Conservation (phyloP, 148 eudicot species). For the Arctostaphylos glauca region DNA sequence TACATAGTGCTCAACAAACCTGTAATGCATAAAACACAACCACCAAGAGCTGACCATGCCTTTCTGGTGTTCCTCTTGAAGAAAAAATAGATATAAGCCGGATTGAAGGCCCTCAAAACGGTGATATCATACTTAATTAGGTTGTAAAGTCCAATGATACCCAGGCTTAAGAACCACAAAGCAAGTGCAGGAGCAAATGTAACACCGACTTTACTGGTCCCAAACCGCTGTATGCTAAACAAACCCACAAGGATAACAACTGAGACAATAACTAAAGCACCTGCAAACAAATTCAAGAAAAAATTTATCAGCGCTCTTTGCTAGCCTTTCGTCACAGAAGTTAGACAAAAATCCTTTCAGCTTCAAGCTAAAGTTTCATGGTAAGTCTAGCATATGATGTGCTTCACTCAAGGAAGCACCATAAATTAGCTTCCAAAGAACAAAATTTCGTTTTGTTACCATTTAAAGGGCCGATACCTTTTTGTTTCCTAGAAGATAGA, state of each 20-base stretch:
- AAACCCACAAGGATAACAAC: constrained; percentile 76
- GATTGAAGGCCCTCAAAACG: constrained; percentile 86
- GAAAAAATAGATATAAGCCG: constrained; percentile 74
- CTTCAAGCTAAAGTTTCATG: background rate
- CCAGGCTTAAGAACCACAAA: constrained; percentile 89
- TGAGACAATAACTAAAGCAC: constrained; percentile 69
- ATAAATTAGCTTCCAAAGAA: background rate
- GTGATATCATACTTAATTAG: constrained; percentile 47
- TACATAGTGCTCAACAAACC: constrained; percentile 38
- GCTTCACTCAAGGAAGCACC: background rate
- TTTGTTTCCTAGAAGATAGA: background rate
- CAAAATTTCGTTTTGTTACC: background rate
- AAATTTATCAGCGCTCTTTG: background rate
- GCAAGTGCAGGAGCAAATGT: constrained; percentile 91
- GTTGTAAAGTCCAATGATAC: constrained; percentile 80
- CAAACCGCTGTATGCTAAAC: constrained; percentile 92
- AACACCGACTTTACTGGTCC: constrained; percentile 93
- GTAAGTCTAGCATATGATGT: background rate
- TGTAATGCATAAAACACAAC: constrained; percentile 98
- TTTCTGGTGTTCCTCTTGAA: constrained; percentile 60
- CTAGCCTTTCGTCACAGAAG: background rate
- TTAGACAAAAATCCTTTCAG: background rate
- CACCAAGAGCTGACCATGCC: constrained; percentile 97
- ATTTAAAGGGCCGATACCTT: background rate
- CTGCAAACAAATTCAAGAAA: constrained; percentile 36